Evolutionary conservation across 2,329 filamentous ascomycete species (phyloP).

Genomic region (Arthroderma uncinatum): DNA sequence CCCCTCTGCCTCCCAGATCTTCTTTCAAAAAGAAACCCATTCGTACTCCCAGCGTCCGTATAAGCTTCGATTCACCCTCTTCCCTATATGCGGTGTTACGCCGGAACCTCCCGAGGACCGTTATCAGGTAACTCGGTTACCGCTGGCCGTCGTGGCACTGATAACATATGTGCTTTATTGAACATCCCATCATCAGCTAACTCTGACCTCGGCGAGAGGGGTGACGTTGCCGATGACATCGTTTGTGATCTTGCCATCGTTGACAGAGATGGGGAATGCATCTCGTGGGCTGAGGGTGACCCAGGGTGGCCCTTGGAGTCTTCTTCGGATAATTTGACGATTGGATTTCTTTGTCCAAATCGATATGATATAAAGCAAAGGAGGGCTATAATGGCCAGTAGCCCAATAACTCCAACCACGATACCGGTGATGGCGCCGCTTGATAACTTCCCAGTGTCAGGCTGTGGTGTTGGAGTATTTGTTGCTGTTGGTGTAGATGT

Average conservation of each 20-base stretch:
- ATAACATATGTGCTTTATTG: background rate
- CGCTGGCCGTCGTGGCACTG: background rate
- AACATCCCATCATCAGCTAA: background rate
- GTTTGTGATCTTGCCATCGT: background rate
- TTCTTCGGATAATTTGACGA: background rate
- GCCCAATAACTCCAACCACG: background rate
- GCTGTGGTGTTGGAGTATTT: background rate
- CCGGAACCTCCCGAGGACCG: background rate
- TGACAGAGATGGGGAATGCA: background rate
- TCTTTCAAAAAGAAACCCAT: background rate
- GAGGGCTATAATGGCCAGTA: background rate
- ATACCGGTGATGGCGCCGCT: background rate
- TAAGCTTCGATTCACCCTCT: background rate
- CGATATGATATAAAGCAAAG: slow-evolving; percentile 1
- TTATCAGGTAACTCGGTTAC: background rate
- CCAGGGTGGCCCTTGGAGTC: background rate
- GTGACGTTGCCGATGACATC: background rate
- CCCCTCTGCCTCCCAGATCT: background rate
- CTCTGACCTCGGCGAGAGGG: background rate
- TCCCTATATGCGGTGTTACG: background rate
- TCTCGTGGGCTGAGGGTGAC: background rate
- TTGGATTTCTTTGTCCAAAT: background rate
- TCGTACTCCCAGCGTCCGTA: background rate
- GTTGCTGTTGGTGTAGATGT: background rate
- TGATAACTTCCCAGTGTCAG: background rate